Conservation (phyloP, 2,329 filamentous ascomycete species). For the Pleomassaria siparia region DNA sequence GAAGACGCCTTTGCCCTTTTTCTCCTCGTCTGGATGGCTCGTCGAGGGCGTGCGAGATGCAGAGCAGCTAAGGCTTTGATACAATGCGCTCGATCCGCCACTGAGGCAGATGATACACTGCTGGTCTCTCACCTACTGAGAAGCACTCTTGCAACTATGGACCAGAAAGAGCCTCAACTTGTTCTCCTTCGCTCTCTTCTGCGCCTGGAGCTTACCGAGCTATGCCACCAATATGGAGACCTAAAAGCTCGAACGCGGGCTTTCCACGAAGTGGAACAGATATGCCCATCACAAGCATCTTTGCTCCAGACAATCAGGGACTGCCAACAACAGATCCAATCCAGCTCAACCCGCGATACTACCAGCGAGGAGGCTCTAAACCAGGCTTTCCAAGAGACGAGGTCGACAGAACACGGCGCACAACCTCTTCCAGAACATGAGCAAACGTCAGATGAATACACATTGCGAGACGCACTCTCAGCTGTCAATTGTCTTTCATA, state of each 20-base stretch:
- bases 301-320: not conserved
- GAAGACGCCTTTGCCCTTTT: not conserved
- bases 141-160: not conserved
- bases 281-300: not conserved
- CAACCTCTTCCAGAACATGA: too few species aligned
- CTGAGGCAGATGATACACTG: not conserved
- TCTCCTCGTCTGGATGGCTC: not conserved
- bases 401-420: too few species aligned
- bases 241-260: not conserved
- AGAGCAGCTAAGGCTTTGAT: not conserved
- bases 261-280: not conserved
- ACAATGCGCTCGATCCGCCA: not conserved
- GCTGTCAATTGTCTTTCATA: not conserved
- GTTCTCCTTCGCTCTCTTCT: not conserved
- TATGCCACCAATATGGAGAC: not conserved
- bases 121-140: not conserved
- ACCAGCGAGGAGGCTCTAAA: too few species aligned
- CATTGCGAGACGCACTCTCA: not conserved
- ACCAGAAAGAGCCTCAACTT: not conserved
- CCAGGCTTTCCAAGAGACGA: not conserved
- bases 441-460: not conserved
- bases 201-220: not conserved
- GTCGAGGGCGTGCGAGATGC: not conserved
- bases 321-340: not conserved
- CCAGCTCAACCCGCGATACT: too few species aligned